Conservation (phyloP, 257 asterid species). For the Fraxinus cuspidata region DNA sequence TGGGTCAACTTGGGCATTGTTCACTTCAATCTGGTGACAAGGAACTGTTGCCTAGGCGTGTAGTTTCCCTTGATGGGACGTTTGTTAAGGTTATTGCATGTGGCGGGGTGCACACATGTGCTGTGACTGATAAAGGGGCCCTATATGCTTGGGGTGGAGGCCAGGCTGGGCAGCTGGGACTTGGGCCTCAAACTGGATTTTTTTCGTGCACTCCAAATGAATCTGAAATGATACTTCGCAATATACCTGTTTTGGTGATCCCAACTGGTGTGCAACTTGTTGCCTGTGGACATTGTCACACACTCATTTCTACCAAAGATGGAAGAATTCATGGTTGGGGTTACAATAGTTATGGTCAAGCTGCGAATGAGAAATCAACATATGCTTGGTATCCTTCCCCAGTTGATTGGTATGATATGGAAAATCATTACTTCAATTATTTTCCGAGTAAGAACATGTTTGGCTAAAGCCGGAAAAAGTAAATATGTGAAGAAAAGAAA, state of each 20-base stretch:
- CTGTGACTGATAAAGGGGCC: slow-evolving; percentile 78
- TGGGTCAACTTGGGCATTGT: slow-evolving; percentile 98
- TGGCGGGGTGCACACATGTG: slow-evolving; percentile 96
- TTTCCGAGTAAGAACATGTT: neutral
- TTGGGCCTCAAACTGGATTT: slow-evolving; percentile 76
- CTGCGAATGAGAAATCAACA: slow-evolving; percentile 86
- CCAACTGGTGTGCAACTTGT: slow-evolving; percentile 73
- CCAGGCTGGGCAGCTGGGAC: slow-evolving; percentile 91
- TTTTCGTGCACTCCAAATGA: slow-evolving; percentile 57
- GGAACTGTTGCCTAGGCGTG: slow-evolving; percentile 84
- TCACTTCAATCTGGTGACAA: slow-evolving; percentile 85
- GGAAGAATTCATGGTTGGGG: slow-evolving; percentile 99
- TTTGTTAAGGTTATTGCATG: slow-evolving; percentile 66
- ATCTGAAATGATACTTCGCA: slow-evolving; percentile 78
- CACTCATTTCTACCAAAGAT: slow-evolving; percentile 77
- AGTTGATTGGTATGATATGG: slow-evolving; percentile 75
- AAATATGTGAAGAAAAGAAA: neutral
- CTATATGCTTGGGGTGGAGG: slow-evolving; percentile 97
- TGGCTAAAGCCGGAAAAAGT: neutral
- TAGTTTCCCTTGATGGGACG: slow-evolving; percentile 71
- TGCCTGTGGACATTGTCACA: slow-evolving; percentile 93
- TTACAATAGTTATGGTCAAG: slow-evolving; percentile 95
- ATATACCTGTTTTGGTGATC: slow-evolving; percentile 75
- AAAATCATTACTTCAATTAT: neutral
- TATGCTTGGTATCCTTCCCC: slow-evolving; percentile 99